A percentile compares a stretch with the other conserved stretches of the same genome.
These are phyloP conservation scores for Paramecium tetraurelia DNA, from an alignment of 73 alveolate genomes.

Conservation along the genomic window DNA sequence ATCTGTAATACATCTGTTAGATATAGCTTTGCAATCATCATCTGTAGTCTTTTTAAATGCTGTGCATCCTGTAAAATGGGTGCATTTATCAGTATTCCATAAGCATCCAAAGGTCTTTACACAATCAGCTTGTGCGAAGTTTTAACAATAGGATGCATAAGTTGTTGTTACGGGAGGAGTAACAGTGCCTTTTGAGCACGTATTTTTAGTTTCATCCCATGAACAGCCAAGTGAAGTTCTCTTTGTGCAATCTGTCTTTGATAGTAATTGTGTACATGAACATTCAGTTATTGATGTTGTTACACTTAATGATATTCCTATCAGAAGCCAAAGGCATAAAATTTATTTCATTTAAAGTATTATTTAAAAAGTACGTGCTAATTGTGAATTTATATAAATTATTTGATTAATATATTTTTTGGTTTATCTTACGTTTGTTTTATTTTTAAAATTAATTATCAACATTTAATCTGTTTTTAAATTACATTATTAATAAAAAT, in stretches of 20 bases:
- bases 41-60: neutral
- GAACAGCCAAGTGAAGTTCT: neutral
- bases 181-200: neutral
- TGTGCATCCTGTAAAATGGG: conserved; percentile 30
- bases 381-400: too few species aligned
- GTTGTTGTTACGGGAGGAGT: neutral
- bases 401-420: too few species aligned
- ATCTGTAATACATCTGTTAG: neutral
- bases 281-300: neutral
- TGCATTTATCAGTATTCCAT: neutral
- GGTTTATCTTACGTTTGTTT: too few species aligned
- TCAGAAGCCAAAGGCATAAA: neutral
- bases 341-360: neutral
- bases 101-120: neutral
- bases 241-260: neutral
- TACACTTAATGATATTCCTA: neutral
- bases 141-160: neutral
- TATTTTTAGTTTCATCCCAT: neutral
- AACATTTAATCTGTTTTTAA: too few species aligned
- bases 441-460: too few species aligned
- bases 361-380: too few species aligned
- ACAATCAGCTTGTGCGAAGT: neutral
- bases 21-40: conserved; percentile 4
- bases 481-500: too few species aligned
- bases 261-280: neutral